Percentiles rank a stretch among this genome's conserved stretches.
Conservation (phyloP, 1,284 basidiomycete genomes). For the Gymnopus androsaceus region DNA sequence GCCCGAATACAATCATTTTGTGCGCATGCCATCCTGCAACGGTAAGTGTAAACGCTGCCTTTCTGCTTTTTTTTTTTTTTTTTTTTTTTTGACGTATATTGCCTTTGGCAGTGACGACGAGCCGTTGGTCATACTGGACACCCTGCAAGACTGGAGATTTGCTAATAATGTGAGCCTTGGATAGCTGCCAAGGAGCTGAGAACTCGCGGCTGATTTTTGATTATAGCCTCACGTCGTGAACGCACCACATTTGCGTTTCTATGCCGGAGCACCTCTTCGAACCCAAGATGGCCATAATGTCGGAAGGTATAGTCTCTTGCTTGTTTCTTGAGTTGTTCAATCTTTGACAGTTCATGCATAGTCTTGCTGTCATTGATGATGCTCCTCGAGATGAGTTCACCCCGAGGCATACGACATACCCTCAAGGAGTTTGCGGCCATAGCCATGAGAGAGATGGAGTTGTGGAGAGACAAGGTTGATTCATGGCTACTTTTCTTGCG, state of each 20-base stretch:
- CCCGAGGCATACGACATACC: constrained; percentile 86
- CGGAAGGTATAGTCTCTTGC: constrained; percentile 68
- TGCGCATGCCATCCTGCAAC: constrained; percentile 81
- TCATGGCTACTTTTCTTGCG: background rate
- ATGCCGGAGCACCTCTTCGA: constrained; percentile 87
- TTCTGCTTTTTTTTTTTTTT: background rate
- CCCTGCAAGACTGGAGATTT: constrained; percentile 87
- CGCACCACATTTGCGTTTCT: constrained; percentile 78
- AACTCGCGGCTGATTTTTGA: too few species aligned
- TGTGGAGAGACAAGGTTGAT: constrained; percentile 87
- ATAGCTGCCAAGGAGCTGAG: background rate
- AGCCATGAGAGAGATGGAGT: constrained; percentile 94
- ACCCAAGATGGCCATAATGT: constrained; percentile 91
- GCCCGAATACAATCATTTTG: constrained; percentile 76
- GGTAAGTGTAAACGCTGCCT: constrained; percentile 43
- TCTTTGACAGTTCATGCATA: constrained; percentile 30
- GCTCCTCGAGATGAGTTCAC: constrained; percentile 83
- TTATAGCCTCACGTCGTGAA: constrained; percentile 74
- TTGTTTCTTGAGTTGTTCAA: background rate
- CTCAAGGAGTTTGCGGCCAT: constrained; percentile 94
- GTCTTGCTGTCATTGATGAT: constrained; percentile 86
- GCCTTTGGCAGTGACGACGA: constrained; percentile 90
- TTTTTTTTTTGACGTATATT: constrained; percentile 6
- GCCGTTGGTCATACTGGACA: constrained; percentile 84
- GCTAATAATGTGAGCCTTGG: constrained; percentile 60